A percentile compares a stretch with the other conserved stretches of the same genome.
Evolutionary conservation across 75 land plant species (phyloP).

Genomic region (Sequoia sempervirens): DNA sequence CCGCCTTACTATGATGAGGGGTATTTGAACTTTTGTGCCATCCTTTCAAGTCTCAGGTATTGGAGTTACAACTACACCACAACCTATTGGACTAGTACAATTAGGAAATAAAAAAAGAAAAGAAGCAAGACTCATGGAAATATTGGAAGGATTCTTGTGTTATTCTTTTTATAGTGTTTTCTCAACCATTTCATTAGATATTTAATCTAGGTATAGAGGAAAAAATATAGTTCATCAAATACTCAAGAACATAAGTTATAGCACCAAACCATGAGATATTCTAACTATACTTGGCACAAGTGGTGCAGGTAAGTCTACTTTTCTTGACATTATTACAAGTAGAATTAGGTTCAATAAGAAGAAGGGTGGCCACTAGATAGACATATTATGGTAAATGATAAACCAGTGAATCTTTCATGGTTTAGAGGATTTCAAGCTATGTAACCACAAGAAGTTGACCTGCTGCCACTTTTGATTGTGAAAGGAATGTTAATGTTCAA

Average conservation of each 20-base stretch:
- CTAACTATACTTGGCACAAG: conserved; percentile 89
- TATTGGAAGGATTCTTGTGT: too few species aligned
- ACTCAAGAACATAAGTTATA: conserved; percentile 35
- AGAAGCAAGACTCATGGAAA: too few species aligned
- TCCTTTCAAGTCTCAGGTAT: too few species aligned
- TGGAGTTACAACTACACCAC: too few species aligned
- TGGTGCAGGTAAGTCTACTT: conserved; percentile 93
- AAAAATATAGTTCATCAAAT: conserved; percentile 41
- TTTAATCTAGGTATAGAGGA: too few species aligned
- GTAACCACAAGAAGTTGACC: conserved; percentile 78
- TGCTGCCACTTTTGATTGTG: conserved; percentile 68
- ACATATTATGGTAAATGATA: conserved; percentile 46
- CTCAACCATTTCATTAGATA: too few species aligned
- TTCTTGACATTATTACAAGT: conserved; percentile 69
- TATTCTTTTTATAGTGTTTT: too few species aligned
- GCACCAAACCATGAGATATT: conserved; percentile 49
- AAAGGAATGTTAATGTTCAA: conserved; percentile 66
- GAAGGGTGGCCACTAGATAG: conserved; percentile 20
- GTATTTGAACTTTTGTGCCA: too few species aligned
- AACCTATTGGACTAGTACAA: too few species aligned
- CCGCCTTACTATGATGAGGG: too few species aligned
- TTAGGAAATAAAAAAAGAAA: too few species aligned
- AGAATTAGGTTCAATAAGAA: conserved; percentile 17
- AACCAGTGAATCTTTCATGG: conserved; percentile 30
- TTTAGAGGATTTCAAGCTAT: conserved; percentile 59